phyloP scores from a whole-genome alignment of 2,329 filamentous ascomycete species.

The Purpureocillium lavendulum region DNA sequence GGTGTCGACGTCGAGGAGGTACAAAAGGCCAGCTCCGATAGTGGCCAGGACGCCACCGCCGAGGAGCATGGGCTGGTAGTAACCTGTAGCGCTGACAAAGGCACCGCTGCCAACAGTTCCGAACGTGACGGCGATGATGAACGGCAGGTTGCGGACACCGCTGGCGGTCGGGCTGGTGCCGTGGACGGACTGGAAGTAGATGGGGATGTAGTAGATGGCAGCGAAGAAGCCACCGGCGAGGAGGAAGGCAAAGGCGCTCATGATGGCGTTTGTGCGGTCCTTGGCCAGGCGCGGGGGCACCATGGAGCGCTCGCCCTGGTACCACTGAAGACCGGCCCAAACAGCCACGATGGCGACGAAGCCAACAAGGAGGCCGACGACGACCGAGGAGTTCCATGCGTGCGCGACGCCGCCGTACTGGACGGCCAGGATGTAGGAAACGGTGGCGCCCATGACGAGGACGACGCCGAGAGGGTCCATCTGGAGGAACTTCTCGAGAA shows the following conservation, averaged over 20 bases:
- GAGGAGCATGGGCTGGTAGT: slow-evolving; percentile 36
- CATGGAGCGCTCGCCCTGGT: slow-evolving; percentile 36
- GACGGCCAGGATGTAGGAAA: slow-evolving; percentile 36
- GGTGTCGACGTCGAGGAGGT: slow-evolving; percentile 29
- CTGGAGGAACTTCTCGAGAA: slow-evolving; percentile 36
- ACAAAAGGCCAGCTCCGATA: slow-evolving; percentile 33
- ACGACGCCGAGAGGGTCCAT: slow-evolving; percentile 38
- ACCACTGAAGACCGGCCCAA: slow-evolving; percentile 29
- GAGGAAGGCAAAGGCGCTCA: slow-evolving; percentile 31
- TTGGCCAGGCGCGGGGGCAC: slow-evolving; percentile 29
- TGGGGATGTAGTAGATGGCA: slow-evolving; percentile 37
- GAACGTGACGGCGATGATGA: slow-evolving; percentile 35
- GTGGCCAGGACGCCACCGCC: slow-evolving; percentile 33
- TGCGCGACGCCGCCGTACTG: slow-evolving; percentile 38
- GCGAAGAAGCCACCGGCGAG: slow-evolving; percentile 34
- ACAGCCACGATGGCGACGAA: slow-evolving; percentile 21
- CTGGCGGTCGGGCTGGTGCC: slow-evolving; percentile 28
- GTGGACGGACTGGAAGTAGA: slow-evolving; percentile 36
- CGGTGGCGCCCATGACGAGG: slow-evolving; percentile 33
- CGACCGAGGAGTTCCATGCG: slow-evolving; percentile 29
- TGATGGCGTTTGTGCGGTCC: slow-evolving; percentile 27
- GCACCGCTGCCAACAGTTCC: slow-evolving; percentile 29
- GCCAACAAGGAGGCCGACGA: slow-evolving; percentile 35
- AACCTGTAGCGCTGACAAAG: slow-evolving; percentile 28
- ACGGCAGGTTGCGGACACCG: slow-evolving; percentile 36